Conservation (phyloP, 257 asterid genomes). For the Plectranthus barbatus region DNA sequence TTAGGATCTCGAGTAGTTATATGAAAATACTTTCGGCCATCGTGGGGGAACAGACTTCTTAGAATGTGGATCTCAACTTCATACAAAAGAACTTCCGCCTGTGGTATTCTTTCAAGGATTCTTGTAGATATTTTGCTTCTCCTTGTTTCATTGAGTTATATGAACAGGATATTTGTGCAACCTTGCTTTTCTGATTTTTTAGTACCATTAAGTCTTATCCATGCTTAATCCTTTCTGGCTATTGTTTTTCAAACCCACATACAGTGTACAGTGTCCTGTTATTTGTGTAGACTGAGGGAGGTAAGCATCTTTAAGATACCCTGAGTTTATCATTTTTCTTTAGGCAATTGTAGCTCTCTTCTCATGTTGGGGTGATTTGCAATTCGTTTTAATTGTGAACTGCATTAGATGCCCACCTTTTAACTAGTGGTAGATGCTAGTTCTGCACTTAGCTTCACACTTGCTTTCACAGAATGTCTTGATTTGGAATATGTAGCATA, state of each 20-base stretch:
- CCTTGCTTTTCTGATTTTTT: too few species aligned
- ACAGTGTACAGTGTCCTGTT: not conserved
- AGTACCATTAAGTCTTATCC: not conserved
- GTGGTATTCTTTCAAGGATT: too few species aligned
- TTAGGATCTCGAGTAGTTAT: not conserved
- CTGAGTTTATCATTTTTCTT: not conserved
- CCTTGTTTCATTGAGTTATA: too few species aligned
- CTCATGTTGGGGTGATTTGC: not conserved
- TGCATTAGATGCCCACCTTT: not conserved
- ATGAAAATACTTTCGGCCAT: not conserved
- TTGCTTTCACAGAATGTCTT: not conserved
- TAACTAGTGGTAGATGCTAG: not conserved
- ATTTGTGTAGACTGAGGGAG: not conserved
- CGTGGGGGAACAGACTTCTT: not conserved
- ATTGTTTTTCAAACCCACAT: not conserved
- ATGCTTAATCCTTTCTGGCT: not conserved
- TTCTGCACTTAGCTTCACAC: not conserved
- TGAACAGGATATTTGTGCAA: too few species aligned
- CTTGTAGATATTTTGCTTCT: too few species aligned
- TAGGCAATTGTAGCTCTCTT: not conserved
- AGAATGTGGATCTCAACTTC: not conserved
- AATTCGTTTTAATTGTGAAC: constrained; percentile 2
- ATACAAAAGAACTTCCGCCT: not conserved
- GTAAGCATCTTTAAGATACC: not conserved
- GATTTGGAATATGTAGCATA: not conserved